Evolutionary conservation across 192 early-diverging fungal genomes (phyloP).

Genomic region (Backusella psychrophila): DNA sequence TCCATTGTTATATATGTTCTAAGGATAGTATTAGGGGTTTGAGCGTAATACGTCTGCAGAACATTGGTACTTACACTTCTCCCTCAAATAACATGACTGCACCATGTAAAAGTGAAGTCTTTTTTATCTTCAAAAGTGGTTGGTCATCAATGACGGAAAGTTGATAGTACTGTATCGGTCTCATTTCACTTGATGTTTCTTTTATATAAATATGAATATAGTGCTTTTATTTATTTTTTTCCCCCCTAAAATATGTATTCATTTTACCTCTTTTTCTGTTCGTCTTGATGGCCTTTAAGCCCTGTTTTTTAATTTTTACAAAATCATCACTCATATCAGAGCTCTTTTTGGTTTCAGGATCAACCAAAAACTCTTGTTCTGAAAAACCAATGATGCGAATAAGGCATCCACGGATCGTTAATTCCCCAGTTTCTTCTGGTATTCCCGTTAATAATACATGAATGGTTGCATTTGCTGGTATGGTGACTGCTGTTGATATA

Average conservation of each 20-base stretch:
- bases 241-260: neutral
- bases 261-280: conserved; percentile 14
- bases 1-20: conserved; percentile 61
- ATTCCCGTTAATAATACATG: conserved; percentile 64
- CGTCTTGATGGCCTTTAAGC: conserved; percentile 12
- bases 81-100: conserved; percentile 85
- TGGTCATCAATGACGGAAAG: conserved; percentile 59
- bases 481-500: conserved; percentile 51
- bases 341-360: neutral
- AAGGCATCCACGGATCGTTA: conserved; percentile 62
- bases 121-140: conserved; percentile 67
- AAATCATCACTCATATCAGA: neutral
- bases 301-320: conserved; percentile 15
- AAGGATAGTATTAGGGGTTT: neutral
- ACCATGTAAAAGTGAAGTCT: conserved; percentile 54
- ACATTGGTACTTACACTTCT: conserved; percentile 55
- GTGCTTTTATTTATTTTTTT: neutral
- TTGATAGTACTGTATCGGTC: conserved; percentile 20
- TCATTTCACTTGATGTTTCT: conserved; percentile 7
- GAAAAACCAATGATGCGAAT: conserved; percentile 52
- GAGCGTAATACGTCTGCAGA: neutral
- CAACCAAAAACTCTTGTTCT: conserved; percentile 52
- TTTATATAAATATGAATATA: neutral
- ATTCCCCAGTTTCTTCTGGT: conserved; percentile 56
- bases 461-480: conserved; percentile 64